Evolutionary conservation across 2,329 filamentous ascomycete species (phyloP), one percentile per base, ranked within the genome.

Genomic region (Teratosphaeria viscida): DNA sequence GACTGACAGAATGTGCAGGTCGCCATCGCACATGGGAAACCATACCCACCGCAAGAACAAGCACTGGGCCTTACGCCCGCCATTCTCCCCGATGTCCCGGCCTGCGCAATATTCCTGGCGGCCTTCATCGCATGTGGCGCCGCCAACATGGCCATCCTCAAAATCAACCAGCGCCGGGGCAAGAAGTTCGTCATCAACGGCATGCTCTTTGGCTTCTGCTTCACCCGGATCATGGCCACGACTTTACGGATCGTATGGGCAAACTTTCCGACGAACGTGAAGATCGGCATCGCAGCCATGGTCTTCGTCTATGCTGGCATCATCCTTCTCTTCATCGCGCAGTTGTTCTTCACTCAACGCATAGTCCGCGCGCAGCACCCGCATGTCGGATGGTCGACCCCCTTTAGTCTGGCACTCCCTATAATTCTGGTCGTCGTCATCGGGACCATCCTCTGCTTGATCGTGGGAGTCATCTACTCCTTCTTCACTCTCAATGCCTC

Each of bases 21-120:
- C 43, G 43, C 43, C 8, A 49, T 19, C 43, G 16, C 16, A 49
- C 61, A 62, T 58, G 62, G 62, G 52, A 57, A 52, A 37, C 63
- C 63, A 55, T 63, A 65, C 35, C 59, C 60, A 12, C 63, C 63
- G 8, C 58, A 60, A 54, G 73, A 67, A 12, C 84, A 85, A 49
- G 67, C 70, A 12, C 72, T 85, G 16, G 86, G 86, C 59, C 82
- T 84, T 23, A 64, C 74, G 6, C 87, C 88, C 1, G 80, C 77
- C 1, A 68, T 78, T 2, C 57, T 63, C 3, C 61, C 75, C 55
- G 77, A 79, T 58, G 68, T 78, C 7, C 76, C 77, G 2, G 69
- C 75, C 34, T 71, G 72, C 35, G 66, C 75, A 1, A 68, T 79
- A 39, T 77, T 78, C 63, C 70, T 79, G 34, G 52, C 70, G 34